Evolutionary conservation across 2,329 filamentous ascomycete species (phyloP), one percentile per base, ranked within the genome.

Genomic region (Tolypocladium album): DNA sequence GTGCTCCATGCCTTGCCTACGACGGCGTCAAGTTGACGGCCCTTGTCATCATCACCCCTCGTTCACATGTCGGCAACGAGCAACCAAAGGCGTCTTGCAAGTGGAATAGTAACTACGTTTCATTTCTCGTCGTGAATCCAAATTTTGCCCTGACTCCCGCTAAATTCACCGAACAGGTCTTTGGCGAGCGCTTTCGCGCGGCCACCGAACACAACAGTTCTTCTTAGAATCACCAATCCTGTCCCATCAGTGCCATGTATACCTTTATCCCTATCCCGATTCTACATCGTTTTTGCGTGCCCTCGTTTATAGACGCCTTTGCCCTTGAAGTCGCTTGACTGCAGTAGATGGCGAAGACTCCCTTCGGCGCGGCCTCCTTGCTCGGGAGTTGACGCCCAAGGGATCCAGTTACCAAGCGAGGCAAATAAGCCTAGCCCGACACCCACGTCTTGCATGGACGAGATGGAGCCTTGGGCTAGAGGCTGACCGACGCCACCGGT

Each of bases 271-370:
- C 4, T 3, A 36, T 7, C 17, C 22, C 9, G 7, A n/a, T 45
- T 36, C 20, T 43, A 42, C 27, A n/a, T 27, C 11, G 27, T 43
- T 27, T 43, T 34, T 34, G 55, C 39, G 11, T 38, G 31, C 11
- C 50, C 31, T 36, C 34, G 50, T 13, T 61, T 65, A 40, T 72
- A 70, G 2, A 69, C 62, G 1, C 65, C 67, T 60, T 76, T 76
- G 11, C 71, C 73, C 62, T 75, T 75, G 43, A 62, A 55, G 45
- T 73, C 67, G 6, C 65, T 67, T 17, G 66, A 67, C 63, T 74
- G 79, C 13, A 86, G 70, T 22, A 86, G 67, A 50, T 82, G 77
- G 59, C 81, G 75, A 27, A 86, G 71, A 59, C 79, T 84, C 1
- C 82, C 81, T 67, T 84, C 82, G 1, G 83, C 83, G 65, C 82